Base-by-base conservation (phyloP, 2,329 filamentous ascomycete genomes). In the Diplodia intermedia region DNA sequence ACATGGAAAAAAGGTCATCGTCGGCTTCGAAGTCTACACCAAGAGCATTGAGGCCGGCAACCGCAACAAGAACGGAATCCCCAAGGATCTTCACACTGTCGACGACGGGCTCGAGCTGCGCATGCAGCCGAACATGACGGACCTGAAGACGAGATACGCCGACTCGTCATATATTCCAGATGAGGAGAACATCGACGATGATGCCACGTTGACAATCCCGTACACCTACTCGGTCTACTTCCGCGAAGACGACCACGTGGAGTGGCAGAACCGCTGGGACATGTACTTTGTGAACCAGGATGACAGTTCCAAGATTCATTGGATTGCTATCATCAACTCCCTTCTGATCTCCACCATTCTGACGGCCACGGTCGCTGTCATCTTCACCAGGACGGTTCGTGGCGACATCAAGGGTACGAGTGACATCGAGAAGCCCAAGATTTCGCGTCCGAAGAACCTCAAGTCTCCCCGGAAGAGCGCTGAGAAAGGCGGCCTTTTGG, bases 181-280 rank as follows among this genome's bases (percentile, higher is more conserved):
- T 52, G 86, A 89, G 62, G 82, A 85, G 29, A 60, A 65, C 11
- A 38, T 68, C 33, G 86, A 90, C 52, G 89, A 91, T 69, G 86
- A 86, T 31, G 86, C 87, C 15, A 91, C 83, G 1, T 78, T 95
- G 61, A 88, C 85, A 2, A 90, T 97, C 63, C 92, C 93, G 0
- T 96, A 94, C 79, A 91, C 92, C 0, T 97, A 97, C 80, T 94
- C 92, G 3, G 90, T 97, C 15, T 96, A 95, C 79, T 97, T 93
- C 81, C 89, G 92, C 63, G 91, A 96, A 77, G 92, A 96, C 70
- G 86, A 90, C 52, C 87, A 85, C 23, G 83, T 96, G 62, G 92
- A 95, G 71, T 97, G 93, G 93, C 84, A 85, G 68, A 92, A 90
- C 72, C 87, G 93, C 66, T 97, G 93, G 93, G 91, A 96, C 74